Base-by-base conservation (phyloP, 2,329 filamentous ascomycete genomes). In the Fusarium compactum region DNA sequence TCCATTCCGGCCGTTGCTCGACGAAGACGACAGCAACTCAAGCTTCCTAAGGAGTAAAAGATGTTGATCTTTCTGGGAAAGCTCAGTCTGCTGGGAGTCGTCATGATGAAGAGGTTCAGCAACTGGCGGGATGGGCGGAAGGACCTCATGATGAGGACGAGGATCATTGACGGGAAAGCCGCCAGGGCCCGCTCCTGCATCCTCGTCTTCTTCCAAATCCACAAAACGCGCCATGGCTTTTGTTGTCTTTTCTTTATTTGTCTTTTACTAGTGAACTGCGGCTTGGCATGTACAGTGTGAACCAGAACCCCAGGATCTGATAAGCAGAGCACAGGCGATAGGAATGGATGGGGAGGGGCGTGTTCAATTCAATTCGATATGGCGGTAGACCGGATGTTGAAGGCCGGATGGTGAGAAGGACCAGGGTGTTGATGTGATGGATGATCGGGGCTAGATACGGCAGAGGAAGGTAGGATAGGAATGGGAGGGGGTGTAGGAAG, bases 141-240 rank as follows among this genome's bases (percentile, higher is more conserved):
- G 60, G 56, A 30, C 70, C 70, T 69, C 61, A 72, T 74, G 65
- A 69, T 73, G 70, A 68, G 62, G 68, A 72, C 61, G 65, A 70
- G 58, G 47, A 70, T 65, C 58, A 46, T 47, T 55, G 46, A 58
- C 61, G 59, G 65, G 45, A 58, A 66, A 57, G 55, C 48, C 67
- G 57, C 61, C 66, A 58, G 67, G 69, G 47, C 62, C 66, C 45
- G 69, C 66, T 34, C 66, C 62, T 45, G 52, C 65, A 57, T 74
- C 65, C 43, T 76, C 74, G 45, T 74, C 71, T 25, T 75, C 74
- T 56, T 75, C 74, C 64, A 76, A 75, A 59, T 76, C 74, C 69
- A 76, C 74, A 76, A 76, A 76, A 64, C 74, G 74, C 72, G 74
- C 74, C 74, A 76, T 76, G 65, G 71, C 69, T 58, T 65, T 50